Evolutionary conservation across 352 stramenopile species (phyloP).

Genomic region (Pythium biforme): DNA sequence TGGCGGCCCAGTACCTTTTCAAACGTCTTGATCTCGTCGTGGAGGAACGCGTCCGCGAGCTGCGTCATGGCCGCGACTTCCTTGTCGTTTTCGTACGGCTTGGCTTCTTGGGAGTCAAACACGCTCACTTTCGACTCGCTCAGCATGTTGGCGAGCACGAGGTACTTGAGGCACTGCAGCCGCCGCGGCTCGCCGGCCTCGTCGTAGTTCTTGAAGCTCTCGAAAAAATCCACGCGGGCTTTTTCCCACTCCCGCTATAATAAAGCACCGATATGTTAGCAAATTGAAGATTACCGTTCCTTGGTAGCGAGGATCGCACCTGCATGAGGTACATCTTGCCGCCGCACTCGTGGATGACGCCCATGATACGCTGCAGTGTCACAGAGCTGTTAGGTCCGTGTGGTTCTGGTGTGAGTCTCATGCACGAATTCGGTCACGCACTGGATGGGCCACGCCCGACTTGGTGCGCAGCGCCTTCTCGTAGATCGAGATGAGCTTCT

Average conservation of each 20-base stretch:
- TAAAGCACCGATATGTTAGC: background rate
- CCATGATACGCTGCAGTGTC: constrained; percentile 83
- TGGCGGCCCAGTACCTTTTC: constrained; percentile 89
- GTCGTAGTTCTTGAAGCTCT: constrained; percentile 96
- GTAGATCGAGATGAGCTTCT: constrained; percentile 93
- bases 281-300: too few species aligned
- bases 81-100: constrained; percentile 93
- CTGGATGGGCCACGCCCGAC: constrained; percentile 87
- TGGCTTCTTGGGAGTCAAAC: constrained; percentile 93
- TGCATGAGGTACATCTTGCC: constrained; percentile 97
- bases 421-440: constrained; percentile 47
- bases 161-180: constrained; percentile 93
- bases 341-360: constrained; percentile 93
- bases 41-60: constrained; percentile 93
- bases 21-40: constrained; percentile 95
- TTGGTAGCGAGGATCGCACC: constrained; percentile 31
- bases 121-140: constrained; percentile 94
- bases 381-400: too few species aligned
- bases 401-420: too few species aligned
- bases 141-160: constrained; percentile 95
- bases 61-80: constrained; percentile 96
- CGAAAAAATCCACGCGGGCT: constrained; percentile 92
- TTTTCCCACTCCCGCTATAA: constrained; percentile 89
- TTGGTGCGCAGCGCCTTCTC: constrained; percentile 89
- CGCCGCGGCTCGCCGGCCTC: constrained; percentile 92